Base-by-base conservation (phyloP, 2,329 filamentous ascomycete species). In the Epichloe coenophiala region DNA sequence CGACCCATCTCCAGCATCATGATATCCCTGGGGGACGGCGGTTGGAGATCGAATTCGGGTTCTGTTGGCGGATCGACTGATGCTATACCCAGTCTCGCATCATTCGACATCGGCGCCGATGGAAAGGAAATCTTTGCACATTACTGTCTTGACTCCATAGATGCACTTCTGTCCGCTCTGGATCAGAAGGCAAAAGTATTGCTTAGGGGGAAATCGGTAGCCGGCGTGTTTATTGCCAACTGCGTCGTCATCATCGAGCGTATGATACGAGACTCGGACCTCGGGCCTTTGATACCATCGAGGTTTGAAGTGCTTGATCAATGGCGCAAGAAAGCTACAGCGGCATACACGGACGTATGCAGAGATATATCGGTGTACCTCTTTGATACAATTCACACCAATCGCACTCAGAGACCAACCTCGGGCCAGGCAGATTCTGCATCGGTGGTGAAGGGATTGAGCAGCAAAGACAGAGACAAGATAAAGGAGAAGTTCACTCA, bases 401-500 rank as follows among this genome's bases (percentile, higher is more conserved):
- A 83, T 63, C 83, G 88, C 39, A 71, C 73, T 23, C 68, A 80
- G 47, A 81, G 89, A 17, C 88, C 89, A 13, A 77, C 81, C 0
- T 90, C 86, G 2, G 80, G 83, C 8, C 81, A 80, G 27, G 80
- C 78, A 27, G 90, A 96, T 65, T 93, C 87, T 2, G 81, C 83
- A 15, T 84, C 85, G 1, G 86, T 96, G 52, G 75, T 97, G 53
- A 95, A 95, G 67, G 79, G 79, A 1, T 73, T 97, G 3, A 82
- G 79, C 44, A 88, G 84, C 60, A 96, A 95, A 65, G 93, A 98
- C 63, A 94, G 91, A 67, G 93, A 98, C 63, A 84, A 83, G 52
- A 95, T 97, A 69, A 98, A 98, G 69, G 83, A 88, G 66, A 97
- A 97, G 68, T 98, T 96, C 67, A 82, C 86, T 59, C 80, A 81